These are phyloP conservation scores for Yamadazyma oceani DNA, from an alignment of 1,139 yeast genomes.

Conservation along the genomic window DNA sequence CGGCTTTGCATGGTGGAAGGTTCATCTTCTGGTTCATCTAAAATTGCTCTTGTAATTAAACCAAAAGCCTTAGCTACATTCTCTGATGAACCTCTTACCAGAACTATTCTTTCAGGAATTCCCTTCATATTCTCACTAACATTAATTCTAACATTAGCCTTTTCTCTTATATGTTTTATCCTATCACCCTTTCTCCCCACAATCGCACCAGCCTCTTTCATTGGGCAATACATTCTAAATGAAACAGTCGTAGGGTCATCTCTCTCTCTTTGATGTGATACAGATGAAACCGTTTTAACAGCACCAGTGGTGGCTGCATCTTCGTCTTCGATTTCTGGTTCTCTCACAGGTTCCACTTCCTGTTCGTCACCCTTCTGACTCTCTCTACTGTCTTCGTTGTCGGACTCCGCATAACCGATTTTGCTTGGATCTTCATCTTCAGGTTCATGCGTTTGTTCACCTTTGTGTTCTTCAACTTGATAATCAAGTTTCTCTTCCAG, in stretches of 20 bases:
- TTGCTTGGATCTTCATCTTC: conserved; percentile 6
- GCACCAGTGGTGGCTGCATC: conserved; percentile 6
- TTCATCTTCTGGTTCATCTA: conserved; percentile 67
- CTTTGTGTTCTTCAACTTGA: conserved; percentile 1
- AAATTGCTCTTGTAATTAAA: conserved; percentile 62
- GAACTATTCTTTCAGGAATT: conserved; percentile 74
- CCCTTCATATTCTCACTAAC: conserved; percentile 79
- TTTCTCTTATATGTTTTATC: conserved; percentile 63
- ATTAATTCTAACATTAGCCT: conserved; percentile 65
- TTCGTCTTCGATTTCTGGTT: conserved; percentile 2
- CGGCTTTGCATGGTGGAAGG: conserved; percentile 58
- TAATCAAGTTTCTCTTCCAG: too few species aligned
- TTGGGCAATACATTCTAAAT: conserved; percentile 72
- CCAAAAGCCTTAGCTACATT: conserved; percentile 85
- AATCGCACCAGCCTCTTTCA: conserved; percentile 72
- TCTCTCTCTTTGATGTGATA: conserved; percentile 22
- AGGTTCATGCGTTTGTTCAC: background rate
- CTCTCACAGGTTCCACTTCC: conserved; percentile 4
- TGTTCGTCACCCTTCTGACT: conserved; percentile 7
- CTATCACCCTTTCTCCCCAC: conserved; percentile 81
- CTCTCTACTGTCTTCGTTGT: conserved; percentile 5
- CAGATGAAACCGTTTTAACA: conserved; percentile 21
- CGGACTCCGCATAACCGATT: conserved; percentile 4
- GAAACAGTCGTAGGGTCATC: conserved; percentile 60
- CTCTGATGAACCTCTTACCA: conserved; percentile 75